Evolutionary conservation across 2,329 filamentous ascomycete species (phyloP).

Genomic region (Talaromyces sp.): DNA sequence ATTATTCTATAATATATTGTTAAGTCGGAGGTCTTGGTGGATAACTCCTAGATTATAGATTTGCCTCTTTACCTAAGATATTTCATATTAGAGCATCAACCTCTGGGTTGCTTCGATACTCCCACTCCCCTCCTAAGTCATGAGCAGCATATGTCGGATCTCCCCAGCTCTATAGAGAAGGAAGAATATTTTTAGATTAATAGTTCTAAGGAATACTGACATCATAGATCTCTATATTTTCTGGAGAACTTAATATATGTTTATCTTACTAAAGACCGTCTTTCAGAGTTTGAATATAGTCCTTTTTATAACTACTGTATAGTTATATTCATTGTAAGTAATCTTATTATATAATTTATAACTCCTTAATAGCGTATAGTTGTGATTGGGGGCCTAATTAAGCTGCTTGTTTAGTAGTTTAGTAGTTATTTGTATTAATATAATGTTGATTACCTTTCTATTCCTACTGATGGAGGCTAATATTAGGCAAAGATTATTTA

Average conservation of each 20-base stretch:
- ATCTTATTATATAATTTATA: conserved; percentile 25
- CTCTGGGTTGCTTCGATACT: neutral
- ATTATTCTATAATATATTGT: conserved; percentile 20
- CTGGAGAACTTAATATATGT: conserved; percentile 18
- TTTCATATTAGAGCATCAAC: neutral
- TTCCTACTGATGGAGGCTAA: conserved; percentile 16
- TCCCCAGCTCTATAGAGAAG: conserved; percentile 24
- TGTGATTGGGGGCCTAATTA: conserved; percentile 22
- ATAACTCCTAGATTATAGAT: conserved; percentile 14
- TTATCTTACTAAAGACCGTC: conserved; percentile 20
- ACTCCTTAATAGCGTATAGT: conserved; percentile 23
- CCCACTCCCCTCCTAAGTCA: conserved; percentile 21
- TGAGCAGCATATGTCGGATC: conserved; percentile 28
- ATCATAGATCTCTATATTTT: conserved; percentile 22
- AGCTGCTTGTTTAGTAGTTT: conserved; percentile 22
- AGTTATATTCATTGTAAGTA: conserved; percentile 21
- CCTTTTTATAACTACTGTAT: conserved; percentile 27
- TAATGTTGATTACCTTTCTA: conserved; percentile 13
- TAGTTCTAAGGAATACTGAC: conserved; percentile 21
- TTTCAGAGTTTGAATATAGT: conserved; percentile 23
- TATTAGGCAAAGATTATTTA: conserved; percentile 23
- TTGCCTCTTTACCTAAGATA: conserved; percentile 2
- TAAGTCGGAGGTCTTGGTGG: conserved; percentile 14
- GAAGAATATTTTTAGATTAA: conserved; percentile 17
- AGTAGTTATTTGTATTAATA: conserved; percentile 18